Base-by-base conservation (phyloP, 192 early-diverging fungal genomes). In the Umbelopsis isabellina region DNA sequence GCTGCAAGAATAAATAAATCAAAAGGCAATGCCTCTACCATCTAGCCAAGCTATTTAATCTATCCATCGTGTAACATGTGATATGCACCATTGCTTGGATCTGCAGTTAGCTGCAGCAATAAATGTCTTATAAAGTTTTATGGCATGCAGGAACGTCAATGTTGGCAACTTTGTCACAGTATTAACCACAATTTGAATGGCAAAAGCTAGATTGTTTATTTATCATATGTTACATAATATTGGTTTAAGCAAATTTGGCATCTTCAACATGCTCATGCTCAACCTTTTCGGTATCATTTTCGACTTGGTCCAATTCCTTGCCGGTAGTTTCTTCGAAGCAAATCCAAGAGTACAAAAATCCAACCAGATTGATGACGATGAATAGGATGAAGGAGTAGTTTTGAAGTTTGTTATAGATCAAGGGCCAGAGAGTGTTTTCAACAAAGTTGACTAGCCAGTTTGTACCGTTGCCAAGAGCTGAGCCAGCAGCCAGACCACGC, bases 281-380 rank as follows among this genome's bases (percentile, higher is more conserved):
- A 75, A 35, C 22, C 37, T 53, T 67, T 64, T 41, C 55, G 77
- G 13, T 48, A 49, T 53, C 45, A 75, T 69, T 67, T 65, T 50
- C 68, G 68, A 58, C 10, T 78, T 21, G 30, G 50, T 76, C 75
- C 3, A 76, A 37, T 30, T 71, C 69, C 33, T 64, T 67, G 37
- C 75, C 75, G 22, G 75, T 91, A 35, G 92, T 94, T 83, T 95
- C 94, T 8, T 93, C 93, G 22, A 96, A 84, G 71, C 87, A 90
- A 50, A 84, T 53, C 68, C 82, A 85, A 13, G 90, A 84, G 74
- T 93, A 94, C 21, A 86, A 37, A 65, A 89, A 83, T 6, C 87
- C 88, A 11, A 82, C 76, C 55, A 86, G 75, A 53, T 90, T 88
- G 72, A 92, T 77, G 6, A 83, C 83, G 66, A 86, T 82, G 77